These are phyloP conservation scores for Zizania palustris DNA, from an alignment of 202 grass and related monocot species.

Conservation along the genomic window DNA sequence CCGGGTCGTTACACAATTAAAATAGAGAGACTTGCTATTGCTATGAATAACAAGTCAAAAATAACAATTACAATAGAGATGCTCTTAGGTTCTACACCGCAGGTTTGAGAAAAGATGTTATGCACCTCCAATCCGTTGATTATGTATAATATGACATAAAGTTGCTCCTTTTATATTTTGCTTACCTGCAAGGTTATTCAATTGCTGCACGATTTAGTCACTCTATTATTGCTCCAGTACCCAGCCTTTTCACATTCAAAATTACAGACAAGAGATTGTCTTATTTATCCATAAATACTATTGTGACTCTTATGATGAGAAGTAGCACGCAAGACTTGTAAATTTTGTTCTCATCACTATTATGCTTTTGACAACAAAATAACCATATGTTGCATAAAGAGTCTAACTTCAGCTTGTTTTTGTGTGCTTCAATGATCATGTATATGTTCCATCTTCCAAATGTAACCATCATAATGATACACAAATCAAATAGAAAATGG, in stretches of 20 bases:
- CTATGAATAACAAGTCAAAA: too few relatives aligned
- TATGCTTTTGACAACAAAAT: neutral
- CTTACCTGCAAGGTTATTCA: constrained; percentile 67
- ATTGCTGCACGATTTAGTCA: constrained; percentile 70
- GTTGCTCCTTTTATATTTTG: constrained; percentile 14
- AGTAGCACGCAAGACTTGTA: neutral
- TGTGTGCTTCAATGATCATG: neutral
- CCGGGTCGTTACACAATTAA: too few relatives aligned
- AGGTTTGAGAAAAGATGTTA: constrained; percentile 50
- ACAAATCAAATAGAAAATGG: too few relatives aligned
- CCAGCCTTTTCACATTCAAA: constrained; percentile 97
- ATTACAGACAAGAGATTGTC: constrained; percentile 60
- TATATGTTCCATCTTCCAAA: neutral
- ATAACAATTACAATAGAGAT: too few relatives aligned
- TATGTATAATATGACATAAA: constrained; percentile 8
- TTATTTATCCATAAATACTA: constrained; percentile 45
- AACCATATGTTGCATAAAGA: neutral
- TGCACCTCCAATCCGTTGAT: neutral
- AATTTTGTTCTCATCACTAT: neutral
- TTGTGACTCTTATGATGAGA: constrained; percentile 8
- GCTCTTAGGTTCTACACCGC: constrained; percentile 70
- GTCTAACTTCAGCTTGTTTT: neutral
- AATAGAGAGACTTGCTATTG: too few relatives aligned
- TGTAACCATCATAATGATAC: neutral
- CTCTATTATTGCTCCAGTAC: constrained; percentile 75